Percentiles rank a stretch among this genome's conserved stretches.
Evolutionary conservation across 2,329 filamentous ascomycete genomes (phyloP).

Genomic region (Tolypocladium tundrense): DNA sequence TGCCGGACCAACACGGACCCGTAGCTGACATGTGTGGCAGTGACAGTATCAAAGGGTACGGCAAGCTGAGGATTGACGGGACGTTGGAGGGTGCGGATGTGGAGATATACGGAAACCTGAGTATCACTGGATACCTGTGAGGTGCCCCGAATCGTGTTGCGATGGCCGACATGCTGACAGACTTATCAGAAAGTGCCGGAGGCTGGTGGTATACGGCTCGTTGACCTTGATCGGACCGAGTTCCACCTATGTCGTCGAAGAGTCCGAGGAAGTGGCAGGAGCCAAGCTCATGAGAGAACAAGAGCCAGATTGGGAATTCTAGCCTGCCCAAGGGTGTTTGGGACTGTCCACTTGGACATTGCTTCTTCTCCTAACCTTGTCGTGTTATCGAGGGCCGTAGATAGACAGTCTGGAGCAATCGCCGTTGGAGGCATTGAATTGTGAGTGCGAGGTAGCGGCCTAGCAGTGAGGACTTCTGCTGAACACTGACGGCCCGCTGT

Average conservation of each 20-base stretch:
- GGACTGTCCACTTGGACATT: not conserved
- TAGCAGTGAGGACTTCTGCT: not conserved
- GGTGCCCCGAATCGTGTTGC: not conserved
- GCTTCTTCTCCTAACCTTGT: not conserved
- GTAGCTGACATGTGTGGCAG: conserved; percentile 13
- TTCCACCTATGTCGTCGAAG: conserved; percentile 32
- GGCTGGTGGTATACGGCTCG: conserved; percentile 33
- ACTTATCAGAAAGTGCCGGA: conserved; percentile 27
- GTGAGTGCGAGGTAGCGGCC: not conserved
- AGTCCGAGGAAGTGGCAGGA: conserved; percentile 31
- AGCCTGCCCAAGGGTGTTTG: not conserved
- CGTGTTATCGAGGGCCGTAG: not conserved
- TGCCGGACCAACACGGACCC: not conserved
- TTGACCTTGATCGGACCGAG: conserved; percentile 34
- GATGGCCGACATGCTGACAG: conserved; percentile 4
- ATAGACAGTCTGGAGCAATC: not conserved
- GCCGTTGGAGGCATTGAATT: not conserved
- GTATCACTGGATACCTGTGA: conserved; percentile 33
- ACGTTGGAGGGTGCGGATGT: conserved; percentile 30
- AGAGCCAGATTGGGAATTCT: conserved; percentile 29
- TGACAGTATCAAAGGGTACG: conserved; percentile 35
- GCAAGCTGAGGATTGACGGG: conserved; percentile 33
- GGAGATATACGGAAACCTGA: conserved; percentile 37
- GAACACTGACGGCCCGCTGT: no score
- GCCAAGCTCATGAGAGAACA: conserved; percentile 30